Conservation (phyloP, 2,329 filamentous ascomycete genomes). For the Ophiosphaerella korrae region DNA sequence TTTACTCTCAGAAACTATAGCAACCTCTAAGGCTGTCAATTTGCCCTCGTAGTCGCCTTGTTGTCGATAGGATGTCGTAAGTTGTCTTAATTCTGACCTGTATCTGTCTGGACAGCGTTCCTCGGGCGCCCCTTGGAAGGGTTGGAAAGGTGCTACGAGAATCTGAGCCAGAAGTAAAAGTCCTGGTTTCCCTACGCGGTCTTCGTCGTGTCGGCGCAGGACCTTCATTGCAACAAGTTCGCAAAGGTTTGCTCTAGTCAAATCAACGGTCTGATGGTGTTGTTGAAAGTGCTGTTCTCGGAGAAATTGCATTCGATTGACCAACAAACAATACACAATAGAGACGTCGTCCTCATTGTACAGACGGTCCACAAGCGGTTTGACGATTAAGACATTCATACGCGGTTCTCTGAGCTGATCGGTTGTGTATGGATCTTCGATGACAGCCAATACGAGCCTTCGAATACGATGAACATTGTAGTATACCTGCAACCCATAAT, state of each 20-base stretch:
- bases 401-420: constrained; percentile 80
- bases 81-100: constrained; percentile 44
- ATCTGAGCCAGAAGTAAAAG: constrained; percentile 77
- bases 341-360: constrained; percentile 81
- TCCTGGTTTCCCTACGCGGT: constrained; percentile 71
- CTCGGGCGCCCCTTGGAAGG: constrained; percentile 79
- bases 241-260: constrained; percentile 76
- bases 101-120: constrained; percentile 65
- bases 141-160: constrained; percentile 81
- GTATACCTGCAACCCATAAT: constrained; percentile 72
- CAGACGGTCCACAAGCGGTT: constrained; percentile 81
- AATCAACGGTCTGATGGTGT: constrained; percentile 81
- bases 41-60: constrained; percentile 61
- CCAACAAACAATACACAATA: constrained; percentile 81
- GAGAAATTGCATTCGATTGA: constrained; percentile 80
- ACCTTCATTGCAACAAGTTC: constrained; percentile 81
- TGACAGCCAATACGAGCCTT: constrained; percentile 54
- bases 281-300: constrained; percentile 76
- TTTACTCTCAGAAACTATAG: constrained; percentile 82
- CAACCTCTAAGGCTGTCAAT: constrained; percentile 79
- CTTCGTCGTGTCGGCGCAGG: constrained; percentile 77
- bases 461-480: constrained; percentile 70
- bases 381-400: constrained; percentile 79
- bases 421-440: constrained; percentile 69
- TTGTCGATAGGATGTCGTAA: constrained; percentile 39